Percentiles rank a stretch among this genome's conserved stretches.
phyloP scores from a whole-genome alignment of 768 basidiomycete species.

The Lactifluus volemus region DNA sequence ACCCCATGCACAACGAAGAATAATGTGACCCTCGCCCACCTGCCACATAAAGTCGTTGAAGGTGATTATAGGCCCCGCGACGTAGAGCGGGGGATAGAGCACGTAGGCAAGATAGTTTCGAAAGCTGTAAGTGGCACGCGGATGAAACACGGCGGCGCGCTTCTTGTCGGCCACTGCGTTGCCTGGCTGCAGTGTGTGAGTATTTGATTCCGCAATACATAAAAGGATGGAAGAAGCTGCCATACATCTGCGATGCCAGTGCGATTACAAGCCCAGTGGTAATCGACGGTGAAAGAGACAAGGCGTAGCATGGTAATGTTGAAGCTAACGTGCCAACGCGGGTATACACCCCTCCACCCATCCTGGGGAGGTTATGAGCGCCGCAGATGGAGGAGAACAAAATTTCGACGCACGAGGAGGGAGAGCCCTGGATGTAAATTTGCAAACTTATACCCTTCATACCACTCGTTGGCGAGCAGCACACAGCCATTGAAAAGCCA shows the following conservation, averaged over 20 bases:
- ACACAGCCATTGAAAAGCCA: slow-evolving; percentile 74
- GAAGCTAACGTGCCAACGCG: slow-evolving; percentile 89
- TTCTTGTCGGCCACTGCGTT: too few species aligned
- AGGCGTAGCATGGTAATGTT: slow-evolving; percentile 95
- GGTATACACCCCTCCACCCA: slow-evolving; percentile 61
- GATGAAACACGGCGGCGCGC: too few species aligned
- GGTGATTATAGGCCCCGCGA: too few species aligned
- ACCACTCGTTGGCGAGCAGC: slow-evolving; percentile 69
- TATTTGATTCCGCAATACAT: too few species aligned
- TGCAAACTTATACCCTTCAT: slow-evolving; percentile 64
- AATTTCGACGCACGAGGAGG: slow-evolving; percentile 45
- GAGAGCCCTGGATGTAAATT: slow-evolving; percentile 45
- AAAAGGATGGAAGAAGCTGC: not conserved
- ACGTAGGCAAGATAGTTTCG: too few species aligned
- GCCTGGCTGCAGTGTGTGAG: too few species aligned
- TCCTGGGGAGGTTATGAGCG: slow-evolving; percentile 38
- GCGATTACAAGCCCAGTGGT: slow-evolving; percentile 66
- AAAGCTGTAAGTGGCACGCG: slow-evolving; percentile 18
- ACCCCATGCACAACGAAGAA: too few species aligned
- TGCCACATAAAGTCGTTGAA: too few species aligned
- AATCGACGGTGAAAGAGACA: slow-evolving; percentile 90
- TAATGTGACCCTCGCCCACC: too few species aligned
- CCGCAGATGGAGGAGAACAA: not conserved
- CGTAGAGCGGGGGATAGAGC: too few species aligned
- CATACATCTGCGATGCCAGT: slow-evolving; percentile 35